These are phyloP conservation scores for Nicotiana tabacum DNA, from an alignment of 257 asterid genomes.

Conservation along the genomic window DNA sequence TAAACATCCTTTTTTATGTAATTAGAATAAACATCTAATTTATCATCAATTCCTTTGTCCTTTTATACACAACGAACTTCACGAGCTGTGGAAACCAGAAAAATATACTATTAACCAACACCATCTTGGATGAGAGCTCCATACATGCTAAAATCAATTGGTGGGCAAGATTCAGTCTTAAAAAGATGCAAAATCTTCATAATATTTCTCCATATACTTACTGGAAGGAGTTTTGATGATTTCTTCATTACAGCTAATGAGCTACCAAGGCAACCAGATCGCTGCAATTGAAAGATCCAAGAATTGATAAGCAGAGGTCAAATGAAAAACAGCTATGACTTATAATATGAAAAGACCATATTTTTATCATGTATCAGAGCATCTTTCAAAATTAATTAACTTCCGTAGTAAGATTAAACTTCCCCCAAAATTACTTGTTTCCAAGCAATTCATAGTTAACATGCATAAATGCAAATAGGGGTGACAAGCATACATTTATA, in stretches of 20 bases:
- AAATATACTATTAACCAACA: no score
- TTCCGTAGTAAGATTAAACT: neutral
- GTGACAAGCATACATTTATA: neutral
- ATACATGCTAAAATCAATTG: neutral
- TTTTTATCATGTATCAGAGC: neutral
- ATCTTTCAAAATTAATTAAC: neutral
- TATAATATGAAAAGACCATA: neutral
- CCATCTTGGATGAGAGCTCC: neutral
- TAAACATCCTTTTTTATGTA: no score
- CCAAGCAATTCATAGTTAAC: neutral
- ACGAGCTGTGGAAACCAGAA: no score
- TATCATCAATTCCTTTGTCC: neutral
- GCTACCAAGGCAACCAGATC: slow-evolving; percentile 97
- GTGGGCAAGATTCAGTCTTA: neutral
- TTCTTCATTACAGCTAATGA: slow-evolving; percentile 94
- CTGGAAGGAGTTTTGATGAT: slow-evolving; percentile 89
- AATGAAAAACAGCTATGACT: slow-evolving; percentile 2
- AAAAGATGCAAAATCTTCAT: neutral
- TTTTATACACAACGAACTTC: no score
- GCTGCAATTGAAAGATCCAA: slow-evolving; percentile 42
- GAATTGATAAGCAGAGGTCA: slow-evolving; percentile 6
- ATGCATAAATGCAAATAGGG: slow-evolving; percentile 4
- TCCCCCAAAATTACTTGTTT: neutral
- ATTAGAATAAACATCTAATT: neutral
- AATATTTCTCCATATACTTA: slow-evolving; percentile 31